Conservation (phyloP, 345 rosid genomes). For the Eucalyptus cloeziana region DNA sequence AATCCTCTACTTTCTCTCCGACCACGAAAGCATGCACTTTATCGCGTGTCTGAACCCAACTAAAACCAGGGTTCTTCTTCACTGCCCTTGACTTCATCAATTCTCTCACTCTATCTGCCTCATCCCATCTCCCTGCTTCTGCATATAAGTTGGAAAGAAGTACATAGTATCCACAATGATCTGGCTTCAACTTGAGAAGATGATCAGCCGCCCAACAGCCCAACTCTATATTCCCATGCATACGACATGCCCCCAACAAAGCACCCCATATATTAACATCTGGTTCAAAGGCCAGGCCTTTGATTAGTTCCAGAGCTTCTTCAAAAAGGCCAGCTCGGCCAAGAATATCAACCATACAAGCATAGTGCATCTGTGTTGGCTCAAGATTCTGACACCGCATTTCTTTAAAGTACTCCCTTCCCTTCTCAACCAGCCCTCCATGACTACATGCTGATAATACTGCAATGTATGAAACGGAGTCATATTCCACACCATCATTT, state of each 20-base stretch:
- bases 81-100: conserved; percentile 35
- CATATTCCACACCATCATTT: conserved; percentile 12
- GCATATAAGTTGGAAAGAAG: conserved; percentile 39
- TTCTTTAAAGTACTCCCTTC: conserved; percentile 24
- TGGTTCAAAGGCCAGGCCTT: conserved; percentile 14
- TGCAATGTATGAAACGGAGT: conserved; percentile 34
- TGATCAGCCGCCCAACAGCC: conserved; percentile 40
- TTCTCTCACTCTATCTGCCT: conserved; percentile 26
- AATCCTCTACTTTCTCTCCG: conserved; percentile 10
- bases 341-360: conserved; percentile 45
- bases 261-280: conserved; percentile 42
- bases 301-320: conserved; percentile 21
- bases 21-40: conserved; percentile 19
- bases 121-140: conserved; percentile 43
- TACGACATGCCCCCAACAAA: conserved; percentile 39
- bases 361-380: conserved; percentile 31
- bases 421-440: conserved; percentile 29
- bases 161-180: conserved; percentile 30
- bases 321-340: conserved; percentile 38
- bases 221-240: conserved; percentile 29
- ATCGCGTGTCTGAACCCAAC: conserved; percentile 38
- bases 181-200: conserved; percentile 38
- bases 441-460: conserved; percentile 42
- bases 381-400: conserved; percentile 14
- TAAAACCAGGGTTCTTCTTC: conserved; percentile 34